Evolutionary conservation across 495 filamentous ascomycete genomes (phyloP).

Genomic region (Jackrogersella multiformis): DNA sequence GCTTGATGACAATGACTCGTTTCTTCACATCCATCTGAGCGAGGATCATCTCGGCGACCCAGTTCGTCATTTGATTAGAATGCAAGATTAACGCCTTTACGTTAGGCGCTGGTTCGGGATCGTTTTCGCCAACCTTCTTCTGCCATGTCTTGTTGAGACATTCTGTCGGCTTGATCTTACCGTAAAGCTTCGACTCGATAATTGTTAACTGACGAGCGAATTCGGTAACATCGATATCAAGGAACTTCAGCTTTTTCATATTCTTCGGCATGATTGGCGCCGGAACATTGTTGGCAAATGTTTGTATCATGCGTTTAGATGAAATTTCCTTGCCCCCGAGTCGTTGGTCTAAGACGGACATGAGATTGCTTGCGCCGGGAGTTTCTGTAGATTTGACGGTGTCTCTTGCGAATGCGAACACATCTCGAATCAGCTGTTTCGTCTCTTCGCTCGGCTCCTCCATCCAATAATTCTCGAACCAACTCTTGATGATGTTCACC

Average conservation of each 20-base stretch:
- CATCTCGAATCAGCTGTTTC: constrained; percentile 83
- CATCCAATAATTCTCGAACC: constrained; percentile 99
- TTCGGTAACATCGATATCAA: constrained; percentile 95
- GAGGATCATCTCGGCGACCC: constrained; percentile 99
- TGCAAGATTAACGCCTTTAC: constrained; percentile 96
- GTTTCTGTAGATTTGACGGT: constrained; percentile 92
- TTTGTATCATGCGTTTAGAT: constrained; percentile 86
- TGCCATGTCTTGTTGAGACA: constrained; percentile 99
- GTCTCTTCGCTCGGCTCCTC: constrained; percentile 85
- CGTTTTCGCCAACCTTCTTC: constrained; percentile 83
- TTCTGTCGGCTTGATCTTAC: constrained; percentile 93
- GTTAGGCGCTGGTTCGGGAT: constrained; percentile 90
- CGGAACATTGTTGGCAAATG: constrained; percentile 79
- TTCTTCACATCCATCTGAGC: constrained; percentile 93
- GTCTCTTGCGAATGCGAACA: constrained; percentile 90
- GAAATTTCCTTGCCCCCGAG: constrained; percentile 85
- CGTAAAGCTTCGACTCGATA: constrained; percentile 93
- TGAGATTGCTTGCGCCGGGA: constrained; percentile 80
- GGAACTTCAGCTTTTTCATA: constrained; percentile 99
- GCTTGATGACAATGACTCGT: constrained; percentile 96
- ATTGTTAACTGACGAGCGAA: constrained; percentile 97
- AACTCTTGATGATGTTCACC: constrained; percentile 96
- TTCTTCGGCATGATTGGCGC: constrained; percentile 95
- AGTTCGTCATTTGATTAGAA: constrained; percentile 98
- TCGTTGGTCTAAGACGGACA: constrained; percentile 86